Percentiles rank a stretch among this genome's conserved stretches.
Evolutionary conservation across 2,329 filamentous ascomycete genomes (phyloP).

Genomic region (Microsporum canis): DNA sequence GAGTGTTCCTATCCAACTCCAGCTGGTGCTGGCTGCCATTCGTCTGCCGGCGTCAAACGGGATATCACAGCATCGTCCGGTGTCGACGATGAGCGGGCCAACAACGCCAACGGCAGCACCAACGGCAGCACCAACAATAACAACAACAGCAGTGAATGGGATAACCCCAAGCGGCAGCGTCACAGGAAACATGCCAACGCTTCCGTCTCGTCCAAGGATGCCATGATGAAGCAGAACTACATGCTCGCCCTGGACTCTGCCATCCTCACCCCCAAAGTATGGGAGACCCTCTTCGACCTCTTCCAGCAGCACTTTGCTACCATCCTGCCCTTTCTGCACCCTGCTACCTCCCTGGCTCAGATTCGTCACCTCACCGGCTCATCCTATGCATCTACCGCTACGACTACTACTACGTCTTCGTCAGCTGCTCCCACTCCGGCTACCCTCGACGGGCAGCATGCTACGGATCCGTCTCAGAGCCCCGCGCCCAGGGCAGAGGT

Average conservation of each 20-base stretch:
- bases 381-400: slow-evolving; percentile 12
- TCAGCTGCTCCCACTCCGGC: background rate
- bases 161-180: slow-evolving; percentile 33
- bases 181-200: slow-evolving; percentile 26
- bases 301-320: slow-evolving; percentile 48
- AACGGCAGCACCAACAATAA: slow-evolving; percentile 11
- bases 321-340: slow-evolving; percentile 47
- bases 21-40: slow-evolving; percentile 19
- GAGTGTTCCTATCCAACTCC: slow-evolving; percentile 58
- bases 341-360: slow-evolving; percentile 42
- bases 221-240: slow-evolving; percentile 2
- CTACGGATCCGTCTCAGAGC: slow-evolving; percentile 17
- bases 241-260: slow-evolving; percentile 41
- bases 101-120: background rate
- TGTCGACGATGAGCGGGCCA: slow-evolving; percentile 10
- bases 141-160: slow-evolving; percentile 26
- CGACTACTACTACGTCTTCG: slow-evolving; percentile 4
- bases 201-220: slow-evolving; percentile 22
- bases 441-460: background rate
- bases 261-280: slow-evolving; percentile 44
- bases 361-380: slow-evolving; percentile 26
- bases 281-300: slow-evolving; percentile 47
- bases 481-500: slow-evolving; percentile 25
- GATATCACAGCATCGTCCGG: slow-evolving; percentile 25
- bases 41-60: slow-evolving; percentile 25